Base-by-base conservation (phyloP, 176 grass and related monocot genomes). In the Triticum timopheevii region DNA sequence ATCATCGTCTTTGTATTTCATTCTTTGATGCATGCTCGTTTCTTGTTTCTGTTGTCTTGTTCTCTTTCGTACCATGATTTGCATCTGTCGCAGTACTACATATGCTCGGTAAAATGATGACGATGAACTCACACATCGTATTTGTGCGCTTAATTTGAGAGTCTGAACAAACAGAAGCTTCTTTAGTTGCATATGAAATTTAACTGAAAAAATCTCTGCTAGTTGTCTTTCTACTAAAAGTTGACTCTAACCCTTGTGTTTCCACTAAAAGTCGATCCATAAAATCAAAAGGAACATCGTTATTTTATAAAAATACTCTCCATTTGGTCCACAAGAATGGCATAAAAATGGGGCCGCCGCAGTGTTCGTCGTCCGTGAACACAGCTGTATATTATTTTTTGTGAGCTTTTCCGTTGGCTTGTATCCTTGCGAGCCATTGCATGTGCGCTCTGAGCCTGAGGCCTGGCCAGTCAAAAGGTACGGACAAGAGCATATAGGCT, bases 301-400 rank as follows among this genome's bases (percentile, higher is more conserved):
- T 78, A 38, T 27, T 69, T 73, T 13, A 42, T 33, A 64, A 83
- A 73, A 36, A 65, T 42, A 36, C 40, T 31, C 24, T 34, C 73
- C 40, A 7, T 34, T 79, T 31, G n/a, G 56, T 45, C 65, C 56
- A 83, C 82, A 72, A 62, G n/a, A 12, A 20, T 52, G 71, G 1
- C 79, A 86, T 19, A 65, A 63, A 58, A 65, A 65, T 65, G 65
- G 73, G 84, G 28, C 83, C 70, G 19, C n/a, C n/a, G 49, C 11
- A 70, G 22, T 73, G 39, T 79, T 90, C 19, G 39, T 35, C 19
- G 36, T 49, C 73, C 40, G 3, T 67, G 71, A 83, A 79, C 19
- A 81, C 40, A 73, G 54, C 17, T 34, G 22, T 50, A 71, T 25
- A 69, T 4, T 38, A 35, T 36, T 44, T 56, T n/a, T 22, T 13